These are phyloP conservation scores for Pugionium dolabratum DNA, from an alignment of 345 rosid species.

Conservation along the genomic window DNA sequence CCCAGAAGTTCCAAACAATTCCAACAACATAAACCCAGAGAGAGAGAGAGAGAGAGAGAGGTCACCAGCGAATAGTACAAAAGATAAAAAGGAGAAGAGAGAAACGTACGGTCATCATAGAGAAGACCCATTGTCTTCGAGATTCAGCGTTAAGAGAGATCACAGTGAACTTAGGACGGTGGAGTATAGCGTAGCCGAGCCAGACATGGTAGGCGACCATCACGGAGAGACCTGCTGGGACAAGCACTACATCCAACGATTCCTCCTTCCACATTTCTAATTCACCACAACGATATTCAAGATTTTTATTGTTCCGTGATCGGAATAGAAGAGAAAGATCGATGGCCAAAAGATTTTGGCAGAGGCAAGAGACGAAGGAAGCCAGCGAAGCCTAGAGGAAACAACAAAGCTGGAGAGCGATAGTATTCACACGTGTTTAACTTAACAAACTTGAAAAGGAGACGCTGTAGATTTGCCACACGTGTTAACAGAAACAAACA, in stretches of 20 bases:
- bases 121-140: slow-evolving; percentile 78
- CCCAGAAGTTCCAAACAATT: neutral
- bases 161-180: slow-evolving; percentile 46
- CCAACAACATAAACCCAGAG: neutral
- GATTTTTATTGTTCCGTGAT: slow-evolving; percentile 9
- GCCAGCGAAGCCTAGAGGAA: slow-evolving; percentile 1
- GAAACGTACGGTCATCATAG: slow-evolving; percentile 66
- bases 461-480: neutral
- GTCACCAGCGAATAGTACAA: neutral
- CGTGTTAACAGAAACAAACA: slow-evolving; percentile 19
- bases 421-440: slow-evolving; percentile 21
- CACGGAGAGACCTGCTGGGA: slow-evolving; percentile 45
- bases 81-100: neutral
- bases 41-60: neutral
- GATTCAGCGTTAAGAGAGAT: slow-evolving; percentile 79
- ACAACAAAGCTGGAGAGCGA: slow-evolving; percentile 6
- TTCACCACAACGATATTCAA: neutral
- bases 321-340: slow-evolving; percentile 9
- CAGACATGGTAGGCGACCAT: slow-evolving; percentile 51
- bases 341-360: neutral
- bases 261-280: slow-evolving; percentile 42
- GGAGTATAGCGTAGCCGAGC: slow-evolving; percentile 45
- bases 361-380: slow-evolving; percentile 1
- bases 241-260: slow-evolving; percentile 43
- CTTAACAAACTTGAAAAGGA: neutral